Base-by-base conservation (phyloP, 768 basidiomycete species). In the Hirschioporus abietinus region DNA sequence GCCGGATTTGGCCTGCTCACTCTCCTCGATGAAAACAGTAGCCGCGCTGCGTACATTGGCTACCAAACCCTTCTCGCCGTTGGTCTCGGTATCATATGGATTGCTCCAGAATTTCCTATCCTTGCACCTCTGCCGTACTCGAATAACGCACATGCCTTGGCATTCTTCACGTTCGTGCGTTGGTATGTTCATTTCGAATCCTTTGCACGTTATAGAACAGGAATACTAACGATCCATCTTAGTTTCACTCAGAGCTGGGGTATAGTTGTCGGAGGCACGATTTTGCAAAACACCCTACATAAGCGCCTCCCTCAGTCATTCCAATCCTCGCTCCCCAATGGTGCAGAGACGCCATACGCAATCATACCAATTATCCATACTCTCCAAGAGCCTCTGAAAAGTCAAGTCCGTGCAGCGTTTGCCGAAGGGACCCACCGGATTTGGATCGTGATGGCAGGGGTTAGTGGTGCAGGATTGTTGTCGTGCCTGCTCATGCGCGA, bases 81-180 rank as follows among this genome's bases (percentile, higher is more conserved):
- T 20, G 66, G 66, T 1, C 25, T 68, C 3, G 69, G 71, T 34
- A 30, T 71, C 23, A 10, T 70, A 1, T 70, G 42, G 23, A 64
- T 27, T 2, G 25, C 67, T 9, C 74, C 72, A 0, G 76, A 77
- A 63, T 86, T 84, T 70, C 78, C 84, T 0, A 76, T 86, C 52
- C 78, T 83, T 7, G 82, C 85, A 0, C 82, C 84, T 1, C 70
- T 85, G 0, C 73, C 77, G 0, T 71, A 81, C 6, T 69, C 75
- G 0, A 68, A 75, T 7, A 83, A 79, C 63, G 84, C 82, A 3
- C 72, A 76, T 3, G 83, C 85, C 0, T 73, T 85, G 7, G 78
- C 81, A 0, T 80, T 82, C 68, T 78, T 80, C 63, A 72, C 74
- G 17, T 82, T 82, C 68, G 60, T 74, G 6, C 77, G 82, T 7